Base-by-base conservation (phyloP, 495 filamentous ascomycete genomes). In the Aspergillus sparsus region DNA sequence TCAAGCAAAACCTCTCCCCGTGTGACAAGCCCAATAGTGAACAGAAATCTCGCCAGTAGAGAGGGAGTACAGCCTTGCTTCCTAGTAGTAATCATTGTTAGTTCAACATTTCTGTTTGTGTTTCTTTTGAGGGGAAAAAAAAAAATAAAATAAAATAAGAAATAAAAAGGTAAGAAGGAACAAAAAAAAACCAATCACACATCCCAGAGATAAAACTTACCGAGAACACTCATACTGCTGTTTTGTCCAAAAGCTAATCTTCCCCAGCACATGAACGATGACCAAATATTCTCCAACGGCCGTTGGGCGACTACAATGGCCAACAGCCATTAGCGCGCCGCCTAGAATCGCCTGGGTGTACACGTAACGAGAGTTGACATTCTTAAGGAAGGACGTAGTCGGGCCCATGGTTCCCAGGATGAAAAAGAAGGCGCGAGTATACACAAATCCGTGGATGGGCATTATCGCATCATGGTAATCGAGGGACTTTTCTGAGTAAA, bases 381-480 rank as follows among this genome's bases (percentile, higher is more conserved):
- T 62, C 49, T 58, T 47, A 7, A 27, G 2, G 18, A 62, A 62
- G 13, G 36, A 46, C 3, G 11, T 37, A 6, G 49, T 62, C 6
- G 60, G 60, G 12, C 60, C 60, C 49, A 62, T 62, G 13, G 60
- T 62, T 4, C 47, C 54, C 13, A 58, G 21, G 4, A 62, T 12
- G 34, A 52, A 57, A 36, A 62, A 15, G 12, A 62, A 15, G 9
- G 37, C 53, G 11, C 60, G 44, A 3, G 53, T 57, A 31, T 62
- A 62, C 12, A 57, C 7, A 18, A 62, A 62, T 12, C 35, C 55
- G 34, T 62, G 53, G 36, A 62, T 46, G 21, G 60, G 60, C 55
- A 62, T 58, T 10, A 62, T 49, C 31, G 49, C 55, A 33, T 57
- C 54, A 21, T 62, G 55, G 36, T 62, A 62, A 21, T 27, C 60